phyloP scores from a whole-genome alignment of 2,329 filamentous ascomycete species.

The Emericellopsis cladophorae region DNA sequence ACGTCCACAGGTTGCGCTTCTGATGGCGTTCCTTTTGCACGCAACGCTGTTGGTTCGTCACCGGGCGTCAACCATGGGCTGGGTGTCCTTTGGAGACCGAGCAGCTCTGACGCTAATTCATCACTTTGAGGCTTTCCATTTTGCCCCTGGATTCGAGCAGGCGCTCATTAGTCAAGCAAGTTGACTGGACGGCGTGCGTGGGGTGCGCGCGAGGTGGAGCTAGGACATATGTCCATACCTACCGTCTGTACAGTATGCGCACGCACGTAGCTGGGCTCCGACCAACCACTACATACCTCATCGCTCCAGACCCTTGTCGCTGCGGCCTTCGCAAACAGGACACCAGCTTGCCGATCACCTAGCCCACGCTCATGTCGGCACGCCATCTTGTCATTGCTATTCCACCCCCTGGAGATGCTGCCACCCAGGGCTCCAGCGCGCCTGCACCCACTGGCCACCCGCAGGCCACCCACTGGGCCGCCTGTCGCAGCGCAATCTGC shows the following conservation, averaged over 20 bases:
- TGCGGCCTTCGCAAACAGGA: conserved; percentile 34
- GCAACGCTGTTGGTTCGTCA: too few relatives aligned
- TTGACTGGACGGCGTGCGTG: too few relatives aligned
- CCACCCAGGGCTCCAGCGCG: conserved; percentile 15
- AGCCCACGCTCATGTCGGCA: conserved; percentile 39
- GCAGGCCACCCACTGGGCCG: conserved; percentile 15
- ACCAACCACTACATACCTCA: conserved; percentile 19
- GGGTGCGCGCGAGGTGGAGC: too few relatives aligned
- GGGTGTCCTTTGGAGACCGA: too few relatives aligned
- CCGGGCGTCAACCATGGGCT: too few relatives aligned
- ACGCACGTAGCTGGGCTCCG: conserved; percentile 1
- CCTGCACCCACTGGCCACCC: conserved; percentile 21
- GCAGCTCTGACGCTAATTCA: too few relatives aligned
- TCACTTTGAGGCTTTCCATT: too few relatives aligned
- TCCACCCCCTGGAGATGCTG: conserved; percentile 8
- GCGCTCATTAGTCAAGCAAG: too few relatives aligned
- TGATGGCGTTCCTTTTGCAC: too few relatives aligned
- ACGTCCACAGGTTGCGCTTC: too few relatives aligned
- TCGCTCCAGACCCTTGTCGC: conserved; percentile 28
- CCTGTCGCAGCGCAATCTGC: background rate
- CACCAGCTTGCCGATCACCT: conserved; percentile 42
- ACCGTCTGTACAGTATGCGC: conserved; percentile 3
- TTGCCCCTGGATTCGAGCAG: too few relatives aligned
- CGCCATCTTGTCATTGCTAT: conserved; percentile 16
- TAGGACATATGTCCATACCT: too few relatives aligned